These are phyloP conservation scores for Boeremia lycopersici DNA, from an alignment of 2,329 filamentous ascomycete genomes.

Conservation along the genomic window DNA sequence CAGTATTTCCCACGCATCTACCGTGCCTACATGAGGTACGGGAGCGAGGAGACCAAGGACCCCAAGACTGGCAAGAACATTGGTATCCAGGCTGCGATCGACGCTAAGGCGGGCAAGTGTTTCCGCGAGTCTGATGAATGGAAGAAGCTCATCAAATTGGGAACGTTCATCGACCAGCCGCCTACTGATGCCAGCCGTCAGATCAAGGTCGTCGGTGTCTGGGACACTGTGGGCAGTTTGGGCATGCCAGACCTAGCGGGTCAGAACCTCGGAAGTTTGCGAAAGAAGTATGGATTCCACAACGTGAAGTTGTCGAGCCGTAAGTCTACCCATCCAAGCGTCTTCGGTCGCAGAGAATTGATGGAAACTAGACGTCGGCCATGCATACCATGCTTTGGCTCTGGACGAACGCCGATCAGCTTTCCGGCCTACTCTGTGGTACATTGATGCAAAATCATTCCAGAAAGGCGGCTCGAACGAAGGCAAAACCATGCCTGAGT, in stretches of 20 bases:
- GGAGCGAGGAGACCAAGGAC: not conserved
- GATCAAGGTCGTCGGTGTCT: slow-evolving; percentile 54
- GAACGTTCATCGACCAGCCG: not conserved
- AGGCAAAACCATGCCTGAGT: slow-evolving; percentile 43
- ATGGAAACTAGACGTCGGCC: slow-evolving; percentile 52
- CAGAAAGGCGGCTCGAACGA: not conserved
- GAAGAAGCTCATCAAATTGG: slow-evolving; percentile 36
- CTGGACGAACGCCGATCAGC: slow-evolving; percentile 60
- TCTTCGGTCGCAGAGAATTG: not conserved
- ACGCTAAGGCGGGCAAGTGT: not conserved
- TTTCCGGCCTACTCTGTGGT: slow-evolving; percentile 61
- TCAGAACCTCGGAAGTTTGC: slow-evolving; percentile 22
- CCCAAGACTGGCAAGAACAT: not conserved
- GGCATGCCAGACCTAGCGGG: slow-evolving; percentile 53
- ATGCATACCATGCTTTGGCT: slow-evolving; percentile 62
- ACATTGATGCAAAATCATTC: slow-evolving; percentile 35
- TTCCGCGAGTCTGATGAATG: slow-evolving; percentile 38
- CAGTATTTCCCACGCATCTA: slow-evolving; percentile 54
- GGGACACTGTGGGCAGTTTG: slow-evolving; percentile 56
- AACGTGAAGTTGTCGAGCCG: slow-evolving; percentile 42
- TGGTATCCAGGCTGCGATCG: not conserved
- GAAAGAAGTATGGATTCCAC: slow-evolving; percentile 42
- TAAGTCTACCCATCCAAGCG: slow-evolving; percentile 25
- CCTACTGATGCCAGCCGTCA: slow-evolving; percentile 28
- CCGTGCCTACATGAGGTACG: slow-evolving; percentile 36